These are phyloP conservation scores for Cairneyella variabilis DNA, from an alignment of 495 filamentous ascomycete genomes.

Conservation along the genomic window DNA sequence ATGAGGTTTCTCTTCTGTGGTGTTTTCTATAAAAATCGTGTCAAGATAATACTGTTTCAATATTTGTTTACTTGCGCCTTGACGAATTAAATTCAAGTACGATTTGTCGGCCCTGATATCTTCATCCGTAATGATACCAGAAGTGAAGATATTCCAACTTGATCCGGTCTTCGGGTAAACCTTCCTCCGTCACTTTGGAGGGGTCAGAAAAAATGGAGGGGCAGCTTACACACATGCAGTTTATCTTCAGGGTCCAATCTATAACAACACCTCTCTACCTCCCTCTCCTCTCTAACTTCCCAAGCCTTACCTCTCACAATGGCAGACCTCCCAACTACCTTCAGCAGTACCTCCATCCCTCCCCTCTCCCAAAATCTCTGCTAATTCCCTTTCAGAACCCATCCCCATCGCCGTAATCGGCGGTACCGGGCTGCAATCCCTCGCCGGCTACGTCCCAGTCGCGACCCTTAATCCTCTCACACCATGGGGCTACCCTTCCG, in stretches of 20 bases:
- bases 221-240: too few species aligned
- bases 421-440: slow-evolving; percentile 79
- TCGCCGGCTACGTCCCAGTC: slow-evolving; percentile 72
- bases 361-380: slow-evolving; percentile 3
- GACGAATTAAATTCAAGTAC: neutral
- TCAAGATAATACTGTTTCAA: too few species aligned
- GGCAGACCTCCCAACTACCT: slow-evolving; percentile 52
- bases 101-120: neutral
- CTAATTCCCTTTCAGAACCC: slow-evolving; percentile 46
- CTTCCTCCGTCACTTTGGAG: too few species aligned
- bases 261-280: too few species aligned
- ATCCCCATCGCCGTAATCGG: slow-evolving; percentile 94
- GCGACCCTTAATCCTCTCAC: slow-evolving; percentile 68
- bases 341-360: slow-evolving; percentile 39
- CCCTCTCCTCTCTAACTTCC: neutral
- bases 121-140: neutral
- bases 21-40: too few species aligned
- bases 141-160: too few species aligned
- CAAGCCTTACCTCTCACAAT: slow-evolving; percentile 30
- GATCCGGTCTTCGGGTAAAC: too few species aligned
- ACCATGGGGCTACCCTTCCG: slow-evolving; percentile 90
- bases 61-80: too few species aligned
- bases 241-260: too few species aligned
- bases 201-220: too few species aligned
- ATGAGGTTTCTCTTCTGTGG: too few species aligned